A percentile compares a stretch with the other conserved stretches of the same genome.
phyloP scores from a whole-genome alignment of 306 rosid species.

The Purshia tridentata region DNA sequence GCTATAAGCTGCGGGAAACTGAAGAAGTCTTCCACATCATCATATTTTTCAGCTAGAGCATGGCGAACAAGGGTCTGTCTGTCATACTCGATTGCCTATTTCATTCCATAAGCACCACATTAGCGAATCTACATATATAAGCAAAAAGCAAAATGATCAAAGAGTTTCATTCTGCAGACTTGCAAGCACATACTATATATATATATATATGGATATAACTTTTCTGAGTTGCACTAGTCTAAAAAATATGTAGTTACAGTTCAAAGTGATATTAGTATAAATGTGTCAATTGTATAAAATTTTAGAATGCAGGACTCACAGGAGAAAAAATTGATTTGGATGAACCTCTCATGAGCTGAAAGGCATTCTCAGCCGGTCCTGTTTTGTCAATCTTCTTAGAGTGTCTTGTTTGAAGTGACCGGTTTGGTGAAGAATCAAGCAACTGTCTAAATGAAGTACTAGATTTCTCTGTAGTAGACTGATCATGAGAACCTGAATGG shows the following conservation, averaged over 20 bases:
- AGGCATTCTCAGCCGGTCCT: constrained; percentile 6
- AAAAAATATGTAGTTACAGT: too few species aligned
- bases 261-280: too few species aligned
- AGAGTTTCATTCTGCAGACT: too few species aligned
- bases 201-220: not conserved
- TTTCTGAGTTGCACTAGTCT: too few species aligned
- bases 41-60: constrained; percentile 32
- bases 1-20: constrained; percentile 21
- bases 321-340: constrained; percentile 21
- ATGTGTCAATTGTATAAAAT: too few species aligned
- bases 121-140: too few species aligned
- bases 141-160: too few species aligned
- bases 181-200: not conserved
- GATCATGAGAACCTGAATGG: constrained; percentile 1
- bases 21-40: constrained; percentile 28
- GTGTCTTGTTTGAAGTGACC: constrained; percentile 12
- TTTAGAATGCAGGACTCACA: constrained; percentile 11
- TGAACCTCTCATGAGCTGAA: constrained; percentile 13
- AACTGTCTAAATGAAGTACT: constrained; percentile 12
- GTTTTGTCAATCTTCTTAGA: constrained; percentile 11
- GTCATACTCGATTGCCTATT: constrained; percentile 28
- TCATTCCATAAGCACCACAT: constrained; percentile 1
- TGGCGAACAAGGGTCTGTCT: constrained; percentile 28
- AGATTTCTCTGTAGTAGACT: constrained; percentile 18
- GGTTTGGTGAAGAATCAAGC: constrained; percentile 26